Evolutionary conservation across 208 protist genomes (phyloP).

Genomic region (Spongospora subterranea): DNA sequence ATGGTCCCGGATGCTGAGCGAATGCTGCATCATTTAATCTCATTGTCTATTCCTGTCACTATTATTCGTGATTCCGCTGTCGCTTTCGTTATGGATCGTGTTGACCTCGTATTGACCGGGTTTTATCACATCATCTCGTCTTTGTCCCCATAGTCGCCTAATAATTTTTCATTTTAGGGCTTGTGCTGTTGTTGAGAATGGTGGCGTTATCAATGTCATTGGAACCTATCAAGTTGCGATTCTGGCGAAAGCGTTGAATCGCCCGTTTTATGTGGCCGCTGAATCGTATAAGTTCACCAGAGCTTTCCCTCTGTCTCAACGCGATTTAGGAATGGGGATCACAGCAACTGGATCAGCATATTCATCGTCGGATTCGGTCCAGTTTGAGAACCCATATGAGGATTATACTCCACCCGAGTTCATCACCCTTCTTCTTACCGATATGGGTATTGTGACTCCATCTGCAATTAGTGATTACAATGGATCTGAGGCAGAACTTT

Average conservation of each 20-base stretch:
- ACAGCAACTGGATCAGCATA: neutral
- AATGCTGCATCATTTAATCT: constrained; percentile 8
- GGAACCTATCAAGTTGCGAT: constrained; percentile 1
- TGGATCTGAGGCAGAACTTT: neutral
- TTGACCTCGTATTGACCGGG: constrained; percentile 39
- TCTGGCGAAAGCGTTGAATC: constrained; percentile 39
- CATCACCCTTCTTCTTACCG: neutral
- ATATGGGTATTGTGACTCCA: constrained; percentile 28
- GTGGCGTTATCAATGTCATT: constrained; percentile 33
- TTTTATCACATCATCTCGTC: neutral
- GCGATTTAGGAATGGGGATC: neutral
- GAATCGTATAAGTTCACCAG: constrained; percentile 50
- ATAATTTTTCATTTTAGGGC: neutral
- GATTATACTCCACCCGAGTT: constrained; percentile 15
- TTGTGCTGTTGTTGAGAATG: neutral
- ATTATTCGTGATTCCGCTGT: constrained; percentile 6
- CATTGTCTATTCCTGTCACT: constrained; percentile 8
- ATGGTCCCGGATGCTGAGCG: neutral
- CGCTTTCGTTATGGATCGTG: constrained; percentile 46
- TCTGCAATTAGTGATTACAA: neutral
- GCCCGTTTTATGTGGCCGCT: constrained; percentile 32
- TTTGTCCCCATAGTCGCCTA: neutral
- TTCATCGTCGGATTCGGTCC: neutral
- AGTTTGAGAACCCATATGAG: neutral
- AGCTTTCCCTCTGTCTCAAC: constrained; percentile 12